These are phyloP conservation scores for Paraglomus occultum DNA, from an alignment of 192 early-diverging fungal species.

Conservation along the genomic window DNA sequence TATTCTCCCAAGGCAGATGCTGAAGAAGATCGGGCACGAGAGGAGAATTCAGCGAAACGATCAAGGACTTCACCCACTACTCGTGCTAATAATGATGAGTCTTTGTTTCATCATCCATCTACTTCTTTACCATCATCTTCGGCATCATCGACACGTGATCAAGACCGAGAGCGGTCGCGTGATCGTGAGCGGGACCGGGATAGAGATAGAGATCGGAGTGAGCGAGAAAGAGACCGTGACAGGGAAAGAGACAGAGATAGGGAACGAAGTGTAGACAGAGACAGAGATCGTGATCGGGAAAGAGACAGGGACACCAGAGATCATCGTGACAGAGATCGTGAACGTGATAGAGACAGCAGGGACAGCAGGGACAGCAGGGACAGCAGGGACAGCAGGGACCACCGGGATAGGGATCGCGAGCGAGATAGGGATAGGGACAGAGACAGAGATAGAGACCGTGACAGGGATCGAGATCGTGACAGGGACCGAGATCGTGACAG, in stretches of 20 bases:
- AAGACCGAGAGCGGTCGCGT: neutral
- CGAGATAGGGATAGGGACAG: no score
- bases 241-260: neutral
- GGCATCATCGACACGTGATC: neutral
- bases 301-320: no score
- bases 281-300: neutral
- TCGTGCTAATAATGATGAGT: neutral
- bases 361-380: no score
- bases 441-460: no score
- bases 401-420: no score
- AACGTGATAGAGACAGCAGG: neutral
- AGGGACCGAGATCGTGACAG: no score
- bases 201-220: slow-evolving; percentile 1
- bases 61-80: slow-evolving; percentile 1
- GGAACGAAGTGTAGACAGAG: neutral
- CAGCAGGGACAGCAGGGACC: no score
- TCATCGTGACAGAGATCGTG: neutral
- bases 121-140: neutral
- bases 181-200: slow-evolving; percentile 4
- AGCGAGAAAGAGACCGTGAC: neutral
- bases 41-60: slow-evolving; percentile 18
- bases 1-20: slow-evolving; percentile 5
- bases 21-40: slow-evolving; percentile 19
- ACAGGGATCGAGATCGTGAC: no score
- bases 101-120: neutral